Conservation (phyloP, 139 green algal species). For the Chlamydomonas sphaeroides region DNA sequence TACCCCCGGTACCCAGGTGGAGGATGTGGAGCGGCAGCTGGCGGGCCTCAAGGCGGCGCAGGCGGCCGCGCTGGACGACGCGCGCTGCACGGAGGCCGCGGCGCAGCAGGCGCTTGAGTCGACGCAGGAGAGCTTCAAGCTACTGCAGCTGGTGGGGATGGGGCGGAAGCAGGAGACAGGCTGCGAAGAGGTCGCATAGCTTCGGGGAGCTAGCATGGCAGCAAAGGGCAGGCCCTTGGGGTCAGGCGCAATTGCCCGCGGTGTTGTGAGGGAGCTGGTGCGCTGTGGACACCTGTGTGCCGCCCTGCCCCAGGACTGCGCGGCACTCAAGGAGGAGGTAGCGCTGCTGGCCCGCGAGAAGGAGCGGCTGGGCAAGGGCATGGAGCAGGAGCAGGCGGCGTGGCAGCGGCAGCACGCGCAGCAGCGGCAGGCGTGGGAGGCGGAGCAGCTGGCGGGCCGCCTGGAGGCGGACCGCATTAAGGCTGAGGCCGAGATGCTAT, state of each 20-base stretch:
- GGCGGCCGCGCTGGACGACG: constrained; percentile 20
- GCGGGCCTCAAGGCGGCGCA: not conserved
- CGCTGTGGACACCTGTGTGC: no score
- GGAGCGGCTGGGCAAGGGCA: not conserved
- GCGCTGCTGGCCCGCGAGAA: not conserved
- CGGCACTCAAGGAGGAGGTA: constrained; percentile 18
- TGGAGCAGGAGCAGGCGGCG: constrained; percentile 1
- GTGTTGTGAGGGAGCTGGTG: no score
- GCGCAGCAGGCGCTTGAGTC: constrained; percentile 7
- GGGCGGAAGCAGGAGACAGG: no score
- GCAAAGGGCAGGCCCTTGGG: no score
- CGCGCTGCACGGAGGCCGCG: constrained; percentile 16
- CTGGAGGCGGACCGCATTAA: constrained; percentile 12
- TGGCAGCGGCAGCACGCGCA: constrained; percentile 29
- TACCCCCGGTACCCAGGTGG: not conserved
- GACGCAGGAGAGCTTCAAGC: constrained; percentile 23
- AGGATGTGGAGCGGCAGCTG: constrained; percentile 29
- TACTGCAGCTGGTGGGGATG: constrained; percentile 5
- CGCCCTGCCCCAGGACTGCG: constrained; percentile 23
- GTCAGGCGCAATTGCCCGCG: no score
- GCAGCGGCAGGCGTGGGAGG: constrained; percentile 9
- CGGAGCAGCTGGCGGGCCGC: not conserved
- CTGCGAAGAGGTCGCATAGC: no score
- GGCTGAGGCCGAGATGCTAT: constrained; percentile 11
- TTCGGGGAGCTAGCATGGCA: no score